A percentile compares a stretch with the other conserved stretches of the same genome.
phyloP scores from a whole-genome alignment of 1,284 basidiomycete species.

The Leccinum solheimii region DNA sequence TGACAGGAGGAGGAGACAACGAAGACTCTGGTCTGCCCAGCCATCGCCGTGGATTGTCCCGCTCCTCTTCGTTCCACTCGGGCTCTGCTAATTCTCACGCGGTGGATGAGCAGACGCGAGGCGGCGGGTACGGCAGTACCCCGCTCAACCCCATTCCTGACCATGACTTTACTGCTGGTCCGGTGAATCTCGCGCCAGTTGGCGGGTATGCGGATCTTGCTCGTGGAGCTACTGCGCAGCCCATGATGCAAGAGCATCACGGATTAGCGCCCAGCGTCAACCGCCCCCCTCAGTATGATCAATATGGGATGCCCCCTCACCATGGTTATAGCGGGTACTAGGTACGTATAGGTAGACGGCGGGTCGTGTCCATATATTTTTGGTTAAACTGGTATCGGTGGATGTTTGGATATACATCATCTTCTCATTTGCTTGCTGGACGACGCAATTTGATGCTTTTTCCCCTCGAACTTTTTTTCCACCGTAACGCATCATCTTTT shows the following conservation, averaged over 20 bases:
- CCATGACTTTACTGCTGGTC: constrained; percentile 81
- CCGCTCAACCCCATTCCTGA: constrained; percentile 53
- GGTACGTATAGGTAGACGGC: background rate
- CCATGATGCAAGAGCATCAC: constrained; percentile 60
- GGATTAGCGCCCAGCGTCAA: constrained; percentile 45
- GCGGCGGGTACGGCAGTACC: constrained; percentile 24
- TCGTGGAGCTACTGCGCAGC: constrained; percentile 61
- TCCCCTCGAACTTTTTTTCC: background rate
- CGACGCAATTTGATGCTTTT: constrained; percentile 26
- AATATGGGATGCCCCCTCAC: constrained; percentile 57
- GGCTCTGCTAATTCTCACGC: constrained; percentile 49
- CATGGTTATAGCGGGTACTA: constrained; percentile 47
- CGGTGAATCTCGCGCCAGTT: constrained; percentile 56
- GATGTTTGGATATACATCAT: background rate
- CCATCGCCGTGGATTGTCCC: constrained; percentile 56
- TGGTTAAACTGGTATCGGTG: background rate
- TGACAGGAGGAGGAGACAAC: constrained; percentile 37
- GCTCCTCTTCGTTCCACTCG: constrained; percentile 73
- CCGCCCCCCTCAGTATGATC: constrained; percentile 46
- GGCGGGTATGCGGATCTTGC: constrained; percentile 80
- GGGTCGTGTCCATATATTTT: background rate
- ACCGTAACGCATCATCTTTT: constrained; percentile 1
- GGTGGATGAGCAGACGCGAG: constrained; percentile 37
- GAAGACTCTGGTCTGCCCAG: constrained; percentile 45
- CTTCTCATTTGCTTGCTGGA: constrained; percentile 33